A percentile compares a stretch with the other conserved stretches of the same genome.
Conservation (phyloP, 352 stramenopile species). For the Phytophthora citrophthora region DNA sequence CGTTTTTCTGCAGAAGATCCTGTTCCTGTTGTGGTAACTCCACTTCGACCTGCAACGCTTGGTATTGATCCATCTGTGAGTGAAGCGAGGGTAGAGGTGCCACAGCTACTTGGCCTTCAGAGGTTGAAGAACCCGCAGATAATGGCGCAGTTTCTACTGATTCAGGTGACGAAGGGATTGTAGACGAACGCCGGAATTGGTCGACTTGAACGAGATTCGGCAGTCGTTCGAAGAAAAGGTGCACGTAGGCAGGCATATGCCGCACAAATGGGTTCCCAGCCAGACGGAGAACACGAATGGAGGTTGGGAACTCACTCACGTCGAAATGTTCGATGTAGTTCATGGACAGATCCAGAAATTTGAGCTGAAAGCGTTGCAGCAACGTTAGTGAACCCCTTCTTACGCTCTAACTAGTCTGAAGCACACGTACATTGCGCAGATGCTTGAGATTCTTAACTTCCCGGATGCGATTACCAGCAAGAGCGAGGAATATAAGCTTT, state of each 20-base stretch:
- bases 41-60: slow-evolving; percentile 34
- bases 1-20: slow-evolving; percentile 23
- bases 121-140: slow-evolving; percentile 7
- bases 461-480: slow-evolving; percentile 70
- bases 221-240: slow-evolving; percentile 67
- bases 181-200: slow-evolving; percentile 44
- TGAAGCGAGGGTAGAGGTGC: slow-evolving; percentile 12
- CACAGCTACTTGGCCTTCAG: slow-evolving; percentile 4
- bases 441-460: slow-evolving; percentile 65
- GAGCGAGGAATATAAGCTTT: slow-evolving; percentile 64
- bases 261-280: slow-evolving; percentile 64
- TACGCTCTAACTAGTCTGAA: neutral
- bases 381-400: neutral
- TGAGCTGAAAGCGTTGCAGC: slow-evolving; percentile 45
- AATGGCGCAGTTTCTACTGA: slow-evolving; percentile 10
- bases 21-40: slow-evolving; percentile 25
- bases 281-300: slow-evolving; percentile 60
- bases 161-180: neutral
- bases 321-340: slow-evolving; percentile 78
- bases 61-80: slow-evolving; percentile 45
- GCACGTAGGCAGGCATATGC: slow-evolving; percentile 62
- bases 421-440: slow-evolving; percentile 52
- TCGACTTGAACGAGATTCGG: slow-evolving; percentile 68
- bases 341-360: slow-evolving; percentile 80
- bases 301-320: slow-evolving; percentile 58